Evolutionary conservation across 768 basidiomycete genomes (phyloP).

Genomic region (Gloeopeniophorella convolvens): DNA sequence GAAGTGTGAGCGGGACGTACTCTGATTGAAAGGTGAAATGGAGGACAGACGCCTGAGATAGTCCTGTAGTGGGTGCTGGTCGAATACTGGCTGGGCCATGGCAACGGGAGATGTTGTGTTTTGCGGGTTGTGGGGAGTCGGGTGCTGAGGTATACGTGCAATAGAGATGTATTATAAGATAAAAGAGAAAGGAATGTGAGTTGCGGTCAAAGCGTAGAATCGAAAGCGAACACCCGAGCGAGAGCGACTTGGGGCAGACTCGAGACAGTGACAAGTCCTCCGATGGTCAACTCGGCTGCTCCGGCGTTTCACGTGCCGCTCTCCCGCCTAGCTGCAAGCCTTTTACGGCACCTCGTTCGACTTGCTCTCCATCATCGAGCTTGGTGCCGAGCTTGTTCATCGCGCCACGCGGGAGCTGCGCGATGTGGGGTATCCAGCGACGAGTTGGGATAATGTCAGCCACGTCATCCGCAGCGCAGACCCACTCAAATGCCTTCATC

Average conservation of each 20-base stretch:
- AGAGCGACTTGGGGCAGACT: neutral
- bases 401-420: too few relatives aligned
- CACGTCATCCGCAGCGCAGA: too few relatives aligned
- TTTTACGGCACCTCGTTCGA: too few relatives aligned
- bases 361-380: too few relatives aligned
- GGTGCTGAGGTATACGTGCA: neutral
- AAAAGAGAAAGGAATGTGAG: constrained; percentile 3
- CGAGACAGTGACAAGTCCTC: neutral
- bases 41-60: constrained; percentile 19
- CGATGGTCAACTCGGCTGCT: too few relatives aligned
- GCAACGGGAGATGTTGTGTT: neutral
- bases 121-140: neutral
- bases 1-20: too few relatives aligned
- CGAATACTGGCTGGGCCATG: constrained; percentile 21
- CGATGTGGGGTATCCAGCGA: too few relatives aligned
- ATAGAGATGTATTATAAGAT: constrained; percentile 6
- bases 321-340: too few relatives aligned
- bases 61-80: constrained; percentile 18
- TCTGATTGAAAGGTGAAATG: neutral
- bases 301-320: too few relatives aligned
- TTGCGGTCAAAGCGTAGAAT: neutral
- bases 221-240: neutral
- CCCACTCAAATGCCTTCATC: too few relatives aligned
- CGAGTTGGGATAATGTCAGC: too few relatives aligned
- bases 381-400: too few relatives aligned